Evolutionary conservation across 192 early-diverging fungal species (phyloP).

Genomic region (Mortierella hygrophila): DNA sequence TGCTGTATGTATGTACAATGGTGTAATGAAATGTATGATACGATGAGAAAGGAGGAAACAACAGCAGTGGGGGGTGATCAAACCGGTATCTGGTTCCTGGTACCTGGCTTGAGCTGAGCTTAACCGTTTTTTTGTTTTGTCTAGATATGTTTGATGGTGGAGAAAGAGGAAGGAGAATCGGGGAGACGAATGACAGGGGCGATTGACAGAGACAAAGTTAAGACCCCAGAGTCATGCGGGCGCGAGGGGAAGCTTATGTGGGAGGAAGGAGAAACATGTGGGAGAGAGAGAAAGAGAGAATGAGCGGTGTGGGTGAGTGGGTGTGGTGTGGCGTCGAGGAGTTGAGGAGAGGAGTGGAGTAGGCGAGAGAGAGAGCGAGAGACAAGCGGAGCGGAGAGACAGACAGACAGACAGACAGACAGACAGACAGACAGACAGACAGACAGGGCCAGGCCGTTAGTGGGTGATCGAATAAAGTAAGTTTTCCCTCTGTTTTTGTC

Average conservation of each 20-base stretch:
- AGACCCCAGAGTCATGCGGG: too few relatives aligned
- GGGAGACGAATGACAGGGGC: too few relatives aligned
- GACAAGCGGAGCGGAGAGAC: background rate
- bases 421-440: background rate
- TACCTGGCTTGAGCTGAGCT: conserved; percentile 1
- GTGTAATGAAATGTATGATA: background rate
- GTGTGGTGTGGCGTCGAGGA: too few relatives aligned
- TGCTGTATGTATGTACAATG: too few relatives aligned
- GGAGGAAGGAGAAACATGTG: too few relatives aligned
- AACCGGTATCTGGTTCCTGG: background rate
- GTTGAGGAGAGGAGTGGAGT: too few relatives aligned
- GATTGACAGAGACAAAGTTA: too few relatives aligned
- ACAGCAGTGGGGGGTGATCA: background rate
- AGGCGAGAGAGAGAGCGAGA: background rate
- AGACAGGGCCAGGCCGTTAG: background rate
- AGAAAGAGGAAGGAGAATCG: too few relatives aligned
- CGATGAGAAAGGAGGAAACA: background rate
- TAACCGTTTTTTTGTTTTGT: background rate
- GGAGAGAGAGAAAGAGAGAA: too few relatives aligned
- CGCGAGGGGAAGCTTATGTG: too few relatives aligned
- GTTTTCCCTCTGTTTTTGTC: background rate
- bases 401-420: background rate
- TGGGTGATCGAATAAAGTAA: background rate
- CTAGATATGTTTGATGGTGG: too few relatives aligned
- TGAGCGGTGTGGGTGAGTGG: background rate